Evolutionary conservation across 441 rosid species (phyloP), one percentile per base, ranked within the genome.

Genomic region (Arabidopsis lyrata): DNA sequence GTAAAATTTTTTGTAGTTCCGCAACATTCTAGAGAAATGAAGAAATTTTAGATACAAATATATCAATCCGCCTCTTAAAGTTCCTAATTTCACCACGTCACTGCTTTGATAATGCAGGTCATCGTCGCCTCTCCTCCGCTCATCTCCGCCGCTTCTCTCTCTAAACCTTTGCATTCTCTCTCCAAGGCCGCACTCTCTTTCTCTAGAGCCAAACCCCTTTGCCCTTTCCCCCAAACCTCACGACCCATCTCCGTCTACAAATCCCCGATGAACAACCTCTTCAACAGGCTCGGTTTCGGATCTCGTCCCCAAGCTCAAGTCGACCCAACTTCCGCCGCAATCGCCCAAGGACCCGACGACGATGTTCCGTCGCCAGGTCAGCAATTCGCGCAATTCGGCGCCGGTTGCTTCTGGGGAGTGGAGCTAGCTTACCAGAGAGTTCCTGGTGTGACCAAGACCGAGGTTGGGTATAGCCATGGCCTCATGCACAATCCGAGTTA

Each of bases 351-450:
- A 41, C 87, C 81, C 13, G 98, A 93, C 68, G 77, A 67, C 2
- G 97, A 93, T 77, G 76, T 42, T 13, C 85, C 92, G 0, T 85
- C 81, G 0, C 80, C 90, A 0, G 78, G 74, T 52, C 84, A 73
- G 75, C 84, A 79, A 64, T 77, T 87, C 13, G 90, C 91, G 2
- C 85, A 87, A 72, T 85, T 87, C 67, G 91, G 87, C 39, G 91
- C 91, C 1, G 91, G 94, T 47, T 89, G 94, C 64, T 87, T 89
- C 80, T 89, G 94, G 94, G 90, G 94, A 10, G 81, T 81, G 44
- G 88, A 89, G 71, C 69, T 89, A 5, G 79, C 87, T 56, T 89
- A 84, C 76, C 93, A 88, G 85, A 81, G 94, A 20, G 83, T 81
- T 2, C 74, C 48, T 11, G 91, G 90, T 47, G 88, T 87, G n/a